A percentile compares a stretch with the other conserved stretches of the same genome.
Conservation (phyloP, 805 yeast species). For the Metschnikowia lochheadii region DNA sequence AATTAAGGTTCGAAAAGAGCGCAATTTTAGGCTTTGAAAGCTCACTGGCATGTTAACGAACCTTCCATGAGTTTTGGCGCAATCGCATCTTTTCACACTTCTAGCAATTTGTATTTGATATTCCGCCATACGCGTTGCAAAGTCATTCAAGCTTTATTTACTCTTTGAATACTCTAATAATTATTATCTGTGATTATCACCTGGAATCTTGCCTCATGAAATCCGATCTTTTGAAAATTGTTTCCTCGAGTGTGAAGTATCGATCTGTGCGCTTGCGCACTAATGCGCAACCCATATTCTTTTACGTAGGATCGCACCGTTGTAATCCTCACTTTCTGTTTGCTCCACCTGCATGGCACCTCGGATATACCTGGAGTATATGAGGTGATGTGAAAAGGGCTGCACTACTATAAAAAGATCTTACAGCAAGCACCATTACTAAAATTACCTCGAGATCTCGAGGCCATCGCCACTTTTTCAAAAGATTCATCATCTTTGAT, state of each 20-base stretch:
- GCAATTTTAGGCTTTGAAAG: not conserved
- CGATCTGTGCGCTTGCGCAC: not conserved
- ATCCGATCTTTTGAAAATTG: not conserved
- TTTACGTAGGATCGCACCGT: not conserved
- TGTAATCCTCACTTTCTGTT: not conserved
- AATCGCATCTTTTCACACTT: not conserved
- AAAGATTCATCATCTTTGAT: not conserved
- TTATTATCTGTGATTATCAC: no score
- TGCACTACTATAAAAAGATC: not conserved
- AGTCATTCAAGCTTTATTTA: no score
- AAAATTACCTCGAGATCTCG: not conserved
- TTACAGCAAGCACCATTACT: not conserved
- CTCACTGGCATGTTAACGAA: not conserved
- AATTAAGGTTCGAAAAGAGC: not conserved
- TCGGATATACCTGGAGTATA: not conserved
- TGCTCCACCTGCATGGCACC: not conserved
- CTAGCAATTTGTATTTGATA: not conserved
- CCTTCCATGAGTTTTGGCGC: not conserved
- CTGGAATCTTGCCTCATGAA: no score
- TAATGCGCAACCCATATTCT: not conserved
- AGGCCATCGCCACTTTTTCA: not conserved
- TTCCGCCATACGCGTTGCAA: not conserved
- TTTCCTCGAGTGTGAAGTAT: not conserved
- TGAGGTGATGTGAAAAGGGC: not conserved
- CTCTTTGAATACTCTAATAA: no score